Percentiles rank a stretch among this genome's conserved stretches.
Conservation (phyloP, 2,329 filamentous ascomycete genomes). For the Aspergillus oerlinghausenensis region DNA sequence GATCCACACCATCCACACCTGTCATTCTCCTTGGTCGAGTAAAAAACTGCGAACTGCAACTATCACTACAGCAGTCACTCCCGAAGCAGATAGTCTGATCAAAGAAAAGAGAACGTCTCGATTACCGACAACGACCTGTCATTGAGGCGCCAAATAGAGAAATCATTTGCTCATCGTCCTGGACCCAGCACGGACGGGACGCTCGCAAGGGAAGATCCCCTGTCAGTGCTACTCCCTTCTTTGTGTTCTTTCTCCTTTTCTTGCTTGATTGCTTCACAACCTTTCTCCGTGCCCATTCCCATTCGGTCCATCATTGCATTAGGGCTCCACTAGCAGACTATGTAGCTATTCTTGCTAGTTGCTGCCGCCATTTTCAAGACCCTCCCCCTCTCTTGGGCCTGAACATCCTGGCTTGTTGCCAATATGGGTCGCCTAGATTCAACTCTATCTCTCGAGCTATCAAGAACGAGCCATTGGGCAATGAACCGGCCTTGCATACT, state of each 20-base stretch:
- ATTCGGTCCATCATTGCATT: slow-evolving; percentile 6
- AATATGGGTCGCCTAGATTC: slow-evolving; percentile 15
- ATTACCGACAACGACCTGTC: slow-evolving; percentile 2
- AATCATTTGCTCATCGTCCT: slow-evolving; percentile 2
- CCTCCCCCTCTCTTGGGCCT: slow-evolving; percentile 5
- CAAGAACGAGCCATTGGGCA: slow-evolving; percentile 17
- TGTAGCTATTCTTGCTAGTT: slow-evolving; percentile 9
- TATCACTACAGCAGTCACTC: background rate
- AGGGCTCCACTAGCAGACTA: slow-evolving; percentile 8
- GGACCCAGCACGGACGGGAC: slow-evolving; percentile 13
- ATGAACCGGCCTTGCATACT: slow-evolving; percentile 9
- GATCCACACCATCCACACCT: background rate
- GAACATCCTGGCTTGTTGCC: slow-evolving; percentile 13
- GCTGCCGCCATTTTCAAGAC: slow-evolving; percentile 1
- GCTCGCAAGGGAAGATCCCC: background rate
- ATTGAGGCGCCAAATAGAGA: slow-evolving; percentile 6
- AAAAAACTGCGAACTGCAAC: background rate
- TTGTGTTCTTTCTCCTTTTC: slow-evolving; percentile 5
- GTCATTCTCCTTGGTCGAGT: background rate
- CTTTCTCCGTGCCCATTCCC: slow-evolving; percentile 1
- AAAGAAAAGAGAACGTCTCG: background rate
- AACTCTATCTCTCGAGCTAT: slow-evolving; percentile 21
- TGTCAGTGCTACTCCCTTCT: slow-evolving; percentile 9
- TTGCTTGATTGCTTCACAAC: slow-evolving; percentile 1
- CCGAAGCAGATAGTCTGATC: slow-evolving; percentile 8